A percentile compares a stretch with the other conserved stretches of the same genome.
Evolutionary conservation across 2,329 filamentous ascomycete species (phyloP).

Genomic region (Pleomassaria siparia): DNA sequence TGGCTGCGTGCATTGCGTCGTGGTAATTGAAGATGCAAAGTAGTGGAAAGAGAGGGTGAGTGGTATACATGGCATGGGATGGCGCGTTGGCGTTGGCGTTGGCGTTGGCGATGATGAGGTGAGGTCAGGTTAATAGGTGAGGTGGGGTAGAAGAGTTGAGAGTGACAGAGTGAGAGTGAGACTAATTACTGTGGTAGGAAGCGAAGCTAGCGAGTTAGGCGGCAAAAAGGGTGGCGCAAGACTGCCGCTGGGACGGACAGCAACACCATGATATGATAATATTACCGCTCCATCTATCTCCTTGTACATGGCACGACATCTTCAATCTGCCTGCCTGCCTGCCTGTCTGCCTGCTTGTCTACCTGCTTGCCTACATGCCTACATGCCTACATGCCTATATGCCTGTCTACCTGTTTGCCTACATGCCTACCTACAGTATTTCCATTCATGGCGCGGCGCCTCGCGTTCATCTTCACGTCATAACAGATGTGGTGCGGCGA

Average conservation of each 20-base stretch:
- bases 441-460: constrained; percentile 20
- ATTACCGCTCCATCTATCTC: too few species aligned
- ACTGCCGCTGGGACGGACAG: constrained; percentile 10
- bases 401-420: too few species aligned
- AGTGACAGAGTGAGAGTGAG: constrained; percentile 11
- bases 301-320: too few species aligned
- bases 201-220: too few species aligned
- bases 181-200: too few species aligned
- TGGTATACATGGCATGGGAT: constrained; percentile 21
- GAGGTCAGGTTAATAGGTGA: constrained; percentile 4
- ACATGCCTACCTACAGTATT: too few species aligned
- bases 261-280: constrained; percentile 21
- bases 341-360: too few species aligned
- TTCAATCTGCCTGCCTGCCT: too few species aligned
- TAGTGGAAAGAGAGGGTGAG: constrained; percentile 16
- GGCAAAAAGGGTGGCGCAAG: constrained; percentile 15
- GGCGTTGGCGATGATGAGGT: constrained; percentile 4
- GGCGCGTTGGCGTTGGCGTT: constrained; percentile 5
- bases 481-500: constrained; percentile 22
- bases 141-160: constrained; percentile 6
- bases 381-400: too few species aligned
- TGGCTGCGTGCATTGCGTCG: constrained; percentile 18
- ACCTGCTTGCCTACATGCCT: too few species aligned
- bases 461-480: constrained; percentile 21
- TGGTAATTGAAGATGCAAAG: constrained; percentile 18